phyloP scores from a whole-genome alignment of 2,329 filamentous ascomycete genomes.

The Curvularia eragrostidis region DNA sequence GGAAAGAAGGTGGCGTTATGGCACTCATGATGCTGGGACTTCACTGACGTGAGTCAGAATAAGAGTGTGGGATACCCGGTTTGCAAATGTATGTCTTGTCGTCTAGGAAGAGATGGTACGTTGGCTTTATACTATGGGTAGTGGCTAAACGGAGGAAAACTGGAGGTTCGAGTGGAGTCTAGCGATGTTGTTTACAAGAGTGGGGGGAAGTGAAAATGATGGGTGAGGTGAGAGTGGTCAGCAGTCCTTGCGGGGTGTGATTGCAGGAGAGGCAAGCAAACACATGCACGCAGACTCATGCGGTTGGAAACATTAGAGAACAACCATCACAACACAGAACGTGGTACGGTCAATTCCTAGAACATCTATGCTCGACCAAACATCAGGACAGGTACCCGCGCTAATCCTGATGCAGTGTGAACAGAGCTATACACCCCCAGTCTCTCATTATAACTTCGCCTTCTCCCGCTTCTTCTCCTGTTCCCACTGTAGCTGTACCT shows the following conservation, averaged over 20 bases:
- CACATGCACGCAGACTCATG: background rate
- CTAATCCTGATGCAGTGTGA: slow-evolving; percentile 7
- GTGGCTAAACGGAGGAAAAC: slow-evolving; percentile 13
- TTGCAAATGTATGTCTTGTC: slow-evolving; percentile 5
- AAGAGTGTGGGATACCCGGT: background rate
- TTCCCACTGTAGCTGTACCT: slow-evolving; percentile 75
- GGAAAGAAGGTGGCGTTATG: slow-evolving; percentile 26
- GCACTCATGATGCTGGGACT: slow-evolving; percentile 20
- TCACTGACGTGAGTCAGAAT: background rate
- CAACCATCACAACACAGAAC: slow-evolving; percentile 18
- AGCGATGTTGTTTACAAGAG: slow-evolving; percentile 6
- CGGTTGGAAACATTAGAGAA: background rate
- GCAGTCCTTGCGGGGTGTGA: background rate
- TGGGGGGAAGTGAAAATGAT: slow-evolving; percentile 11
- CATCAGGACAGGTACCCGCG: slow-evolving; percentile 12
- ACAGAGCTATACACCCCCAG: background rate
- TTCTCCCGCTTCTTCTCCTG: slow-evolving; percentile 62
- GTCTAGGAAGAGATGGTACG: background rate
- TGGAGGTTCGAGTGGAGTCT: background rate
- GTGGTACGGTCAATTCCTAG: slow-evolving; percentile 16
- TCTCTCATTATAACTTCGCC: slow-evolving; percentile 60
- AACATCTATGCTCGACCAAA: slow-evolving; percentile 23
- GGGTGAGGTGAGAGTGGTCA: background rate
- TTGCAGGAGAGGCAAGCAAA: background rate
- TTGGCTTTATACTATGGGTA: background rate